These are phyloP conservation scores for Besnoitia besnoiti DNA, from an alignment of 169 alveolate genomes.

Conservation along the genomic window DNA sequence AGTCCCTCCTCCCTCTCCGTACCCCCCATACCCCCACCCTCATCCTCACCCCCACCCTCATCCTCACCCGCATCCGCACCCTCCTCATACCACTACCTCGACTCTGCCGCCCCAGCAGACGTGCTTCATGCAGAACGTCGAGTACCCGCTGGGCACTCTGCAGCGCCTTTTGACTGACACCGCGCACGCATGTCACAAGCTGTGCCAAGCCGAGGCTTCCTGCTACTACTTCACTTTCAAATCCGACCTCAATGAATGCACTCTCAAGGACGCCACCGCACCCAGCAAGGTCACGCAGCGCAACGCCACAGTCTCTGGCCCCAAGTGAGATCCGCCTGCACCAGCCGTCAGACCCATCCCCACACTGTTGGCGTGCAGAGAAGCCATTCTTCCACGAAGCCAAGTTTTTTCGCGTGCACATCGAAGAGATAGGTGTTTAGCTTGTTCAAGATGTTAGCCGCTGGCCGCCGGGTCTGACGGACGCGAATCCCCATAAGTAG, in stretches of 20 bases:
- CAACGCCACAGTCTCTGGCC: neutral
- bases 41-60: neutral
- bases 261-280: neutral
- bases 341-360: no score
- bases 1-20: neutral
- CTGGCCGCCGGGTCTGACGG: no score
- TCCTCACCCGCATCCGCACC: neutral
- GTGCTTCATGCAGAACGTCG: neutral
- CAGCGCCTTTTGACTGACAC: neutral
- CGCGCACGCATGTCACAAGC: neutral
- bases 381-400: no score
- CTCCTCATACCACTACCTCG: neutral
- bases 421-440: no score
- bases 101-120: neutral
- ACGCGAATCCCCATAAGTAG: no score
- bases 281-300: neutral
- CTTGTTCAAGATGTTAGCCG: no score
- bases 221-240: conserved; percentile 19
- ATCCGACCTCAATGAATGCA: neutral
- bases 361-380: no score
- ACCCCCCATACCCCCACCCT: neutral
- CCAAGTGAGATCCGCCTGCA: neutral
- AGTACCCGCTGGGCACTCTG: neutral
- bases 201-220: neutral
- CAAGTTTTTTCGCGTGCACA: no score